phyloP scores from a whole-genome alignment of 768 basidiomycete species.

The Kwoniella botswanensis region DNA sequence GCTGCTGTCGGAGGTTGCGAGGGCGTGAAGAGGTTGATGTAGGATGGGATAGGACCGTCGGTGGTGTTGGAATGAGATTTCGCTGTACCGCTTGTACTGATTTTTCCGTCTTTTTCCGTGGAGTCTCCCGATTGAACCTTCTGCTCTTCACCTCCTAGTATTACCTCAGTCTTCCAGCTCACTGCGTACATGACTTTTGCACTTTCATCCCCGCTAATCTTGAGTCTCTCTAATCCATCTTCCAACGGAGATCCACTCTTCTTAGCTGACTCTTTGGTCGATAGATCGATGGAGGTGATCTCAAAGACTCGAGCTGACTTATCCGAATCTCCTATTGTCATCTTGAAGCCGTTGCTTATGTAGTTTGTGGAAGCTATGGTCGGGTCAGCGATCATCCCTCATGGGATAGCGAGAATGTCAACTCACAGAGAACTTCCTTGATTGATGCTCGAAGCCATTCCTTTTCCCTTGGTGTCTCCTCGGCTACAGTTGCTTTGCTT shows the following conservation, averaged over 20 bases:
- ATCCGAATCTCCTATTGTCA: conserved; percentile 25
- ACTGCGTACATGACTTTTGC: conserved; percentile 31
- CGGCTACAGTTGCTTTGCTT: not conserved
- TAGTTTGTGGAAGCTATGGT: not conserved
- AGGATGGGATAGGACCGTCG: conserved; percentile 45
- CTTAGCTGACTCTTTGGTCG: conserved; percentile 13
- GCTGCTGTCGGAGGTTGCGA: conserved; percentile 58
- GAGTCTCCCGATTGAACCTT: not conserved
- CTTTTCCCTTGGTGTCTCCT: conserved; percentile 30
- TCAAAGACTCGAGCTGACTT: conserved; percentile 10
- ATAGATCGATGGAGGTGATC: conserved; percentile 23
- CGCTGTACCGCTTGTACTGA: not conserved
- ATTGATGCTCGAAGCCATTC: conserved; percentile 44
- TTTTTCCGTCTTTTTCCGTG: not conserved
- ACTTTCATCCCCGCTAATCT: conserved; percentile 13
- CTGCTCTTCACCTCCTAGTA: conserved; percentile 11
- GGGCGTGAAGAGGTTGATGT: conserved; percentile 57
- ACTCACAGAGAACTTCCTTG: conserved; percentile 47
- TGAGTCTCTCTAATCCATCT: conserved; percentile 27
- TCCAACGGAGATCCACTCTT: conserved; percentile 18
- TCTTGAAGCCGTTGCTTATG: conserved; percentile 17
- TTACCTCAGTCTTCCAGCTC: conserved; percentile 42
- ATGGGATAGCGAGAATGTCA: not conserved
- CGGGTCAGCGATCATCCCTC: not conserved
- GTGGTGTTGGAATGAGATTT: not conserved